These are phyloP conservation scores for Penicillium verhagenii DNA, from an alignment of 495 filamentous ascomycete genomes.

Conservation along the genomic window DNA sequence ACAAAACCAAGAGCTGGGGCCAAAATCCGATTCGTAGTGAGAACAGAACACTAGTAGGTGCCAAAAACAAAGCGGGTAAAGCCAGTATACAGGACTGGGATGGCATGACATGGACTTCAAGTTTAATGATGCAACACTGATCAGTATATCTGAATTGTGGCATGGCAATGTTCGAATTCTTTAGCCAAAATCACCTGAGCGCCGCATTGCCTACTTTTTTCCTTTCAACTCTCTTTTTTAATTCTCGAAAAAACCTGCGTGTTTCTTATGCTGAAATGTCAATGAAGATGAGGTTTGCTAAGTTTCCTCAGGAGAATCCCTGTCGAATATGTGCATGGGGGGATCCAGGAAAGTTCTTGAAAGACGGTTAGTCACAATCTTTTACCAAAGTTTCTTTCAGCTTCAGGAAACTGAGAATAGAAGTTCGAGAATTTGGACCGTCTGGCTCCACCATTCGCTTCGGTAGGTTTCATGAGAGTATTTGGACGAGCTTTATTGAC, in stretches of 20 bases:
- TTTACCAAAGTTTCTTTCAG: neutral
- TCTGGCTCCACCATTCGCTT: neutral
- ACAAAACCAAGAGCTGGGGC: too few relatives aligned
- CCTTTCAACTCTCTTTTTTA: neutral
- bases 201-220: neutral
- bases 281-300: neutral
- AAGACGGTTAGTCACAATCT: neutral
- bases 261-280: neutral
- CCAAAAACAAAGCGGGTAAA: too few relatives aligned
- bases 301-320: too few relatives aligned
- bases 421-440: neutral
- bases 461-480: neutral
- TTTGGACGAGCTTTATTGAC: neutral
- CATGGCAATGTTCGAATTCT: neutral
- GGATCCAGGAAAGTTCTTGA: neutral
- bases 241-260: neutral
- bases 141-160: neutral
- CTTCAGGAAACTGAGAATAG: neutral
- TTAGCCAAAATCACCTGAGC: neutral
- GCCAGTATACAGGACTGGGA: too few relatives aligned
- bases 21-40: too few relatives aligned
- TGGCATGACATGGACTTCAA: neutral
- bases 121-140: conserved; percentile 4
- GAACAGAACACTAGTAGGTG: too few relatives aligned
- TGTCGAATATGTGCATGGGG: neutral